Evolutionary conservation across 306 rosid genomes (phyloP).

Genomic region (Myrica gale): DNA sequence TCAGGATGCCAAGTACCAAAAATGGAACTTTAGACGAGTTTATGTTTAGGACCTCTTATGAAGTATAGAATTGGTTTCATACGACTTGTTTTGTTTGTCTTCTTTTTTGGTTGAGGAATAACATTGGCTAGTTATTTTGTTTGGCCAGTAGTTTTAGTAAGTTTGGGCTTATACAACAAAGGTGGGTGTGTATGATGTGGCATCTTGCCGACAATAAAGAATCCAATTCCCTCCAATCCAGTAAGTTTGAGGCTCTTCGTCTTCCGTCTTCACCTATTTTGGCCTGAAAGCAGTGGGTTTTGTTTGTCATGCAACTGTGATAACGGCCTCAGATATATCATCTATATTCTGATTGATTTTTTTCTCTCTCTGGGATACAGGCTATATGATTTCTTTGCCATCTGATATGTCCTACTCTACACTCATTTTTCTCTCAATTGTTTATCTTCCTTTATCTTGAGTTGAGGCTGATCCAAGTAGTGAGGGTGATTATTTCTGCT

Average conservation of each 20-base stretch:
- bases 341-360: not conserved
- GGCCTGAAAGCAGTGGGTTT: not conserved
- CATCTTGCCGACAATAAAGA: not conserved
- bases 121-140: not conserved
- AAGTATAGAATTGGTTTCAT: not conserved
- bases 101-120: not conserved
- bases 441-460: conserved; percentile 24
- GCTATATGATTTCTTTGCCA: not conserved
- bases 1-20: too few relatives aligned
- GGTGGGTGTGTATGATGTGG: not conserved
- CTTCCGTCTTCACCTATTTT: not conserved
- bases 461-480: not conserved
- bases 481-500: conserved; percentile 12
- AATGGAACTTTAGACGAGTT: not conserved
- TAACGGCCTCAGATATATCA: not conserved
- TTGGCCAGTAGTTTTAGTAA: not conserved
- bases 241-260: not conserved
- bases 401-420: conserved; percentile 11
- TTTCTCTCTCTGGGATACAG: not conserved
- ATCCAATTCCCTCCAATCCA: not conserved
- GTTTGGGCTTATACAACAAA: not conserved
- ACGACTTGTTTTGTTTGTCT: not conserved
- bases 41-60: not conserved
- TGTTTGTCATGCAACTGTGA: not conserved
- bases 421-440: conserved; percentile 14